These are phyloP conservation scores for Agmasoma carcini DNA, from an alignment of 371 early-diverging fungal genomes.

Conservation along the genomic window DNA sequence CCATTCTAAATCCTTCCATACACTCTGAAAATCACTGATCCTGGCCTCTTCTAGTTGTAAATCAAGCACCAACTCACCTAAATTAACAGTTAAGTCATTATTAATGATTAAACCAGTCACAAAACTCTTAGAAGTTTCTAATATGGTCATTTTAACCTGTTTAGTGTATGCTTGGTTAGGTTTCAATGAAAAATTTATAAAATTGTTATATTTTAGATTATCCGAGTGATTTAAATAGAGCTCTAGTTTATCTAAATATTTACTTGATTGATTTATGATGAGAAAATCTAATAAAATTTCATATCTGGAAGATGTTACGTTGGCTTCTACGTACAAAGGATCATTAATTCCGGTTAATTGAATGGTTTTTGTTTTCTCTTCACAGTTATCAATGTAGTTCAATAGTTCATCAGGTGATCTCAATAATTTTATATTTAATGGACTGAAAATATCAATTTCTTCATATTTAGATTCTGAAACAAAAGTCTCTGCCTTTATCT, in stretches of 20 bases:
- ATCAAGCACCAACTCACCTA: constrained; percentile 50
- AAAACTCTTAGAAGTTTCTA: constrained; percentile 45
- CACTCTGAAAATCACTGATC: constrained; percentile 32
- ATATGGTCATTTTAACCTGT: constrained; percentile 24
- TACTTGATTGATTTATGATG: constrained; percentile 85
- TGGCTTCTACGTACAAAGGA: constrained; percentile 90
- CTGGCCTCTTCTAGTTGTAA: constrained; percentile 36
- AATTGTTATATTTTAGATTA: constrained; percentile 62
- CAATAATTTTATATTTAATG: constrained; percentile 7
- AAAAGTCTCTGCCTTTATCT: neutral
- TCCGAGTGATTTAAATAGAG: constrained; percentile 88
- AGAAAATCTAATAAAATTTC: constrained; percentile 77
- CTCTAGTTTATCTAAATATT: constrained; percentile 78
- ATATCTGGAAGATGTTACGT: constrained; percentile 78
- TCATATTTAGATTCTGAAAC: neutral
- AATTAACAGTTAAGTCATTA: constrained; percentile 38
- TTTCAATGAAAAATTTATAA: constrained; percentile 15
- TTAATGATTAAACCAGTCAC: constrained; percentile 45
- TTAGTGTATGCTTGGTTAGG: constrained; percentile 12
- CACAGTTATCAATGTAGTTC: neutral
- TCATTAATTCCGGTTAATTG: constrained; percentile 89
- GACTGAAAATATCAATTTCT: neutral
- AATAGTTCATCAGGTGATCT: neutral
- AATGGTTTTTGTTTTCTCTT: constrained; percentile 59
- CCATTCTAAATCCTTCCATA: constrained; percentile 52